phyloP scores from a whole-genome alignment of 768 basidiomycete species.

The Trametes elegans region DNA sequence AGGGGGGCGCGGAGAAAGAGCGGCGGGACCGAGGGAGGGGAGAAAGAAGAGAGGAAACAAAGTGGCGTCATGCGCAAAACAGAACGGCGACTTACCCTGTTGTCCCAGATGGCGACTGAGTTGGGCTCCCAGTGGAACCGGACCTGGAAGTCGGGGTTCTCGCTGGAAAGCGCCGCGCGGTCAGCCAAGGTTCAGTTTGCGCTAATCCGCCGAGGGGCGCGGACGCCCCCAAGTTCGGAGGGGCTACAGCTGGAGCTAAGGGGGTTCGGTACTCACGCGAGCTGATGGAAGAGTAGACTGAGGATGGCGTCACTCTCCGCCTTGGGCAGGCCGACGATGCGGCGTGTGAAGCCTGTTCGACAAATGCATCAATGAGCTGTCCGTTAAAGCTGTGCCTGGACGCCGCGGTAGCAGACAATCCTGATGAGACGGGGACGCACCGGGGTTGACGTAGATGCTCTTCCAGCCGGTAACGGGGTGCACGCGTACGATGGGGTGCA shows the following conservation, averaged over 20 bases:
- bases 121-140: slow-evolving; percentile 77
- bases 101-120: slow-evolving; percentile 86
- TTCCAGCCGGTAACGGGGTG: slow-evolving; percentile 87
- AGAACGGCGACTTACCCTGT: slow-evolving; percentile 49
- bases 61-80: neutral
- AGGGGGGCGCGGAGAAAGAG: neutral
- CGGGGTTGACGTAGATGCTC: slow-evolving; percentile 79
- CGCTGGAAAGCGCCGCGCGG: slow-evolving; percentile 31
- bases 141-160: slow-evolving; percentile 72
- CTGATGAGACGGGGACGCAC: slow-evolving; percentile 30
- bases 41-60: neutral
- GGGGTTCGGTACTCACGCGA: slow-evolving; percentile 29
- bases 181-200: slow-evolving; percentile 9
- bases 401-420: neutral
- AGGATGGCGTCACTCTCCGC: slow-evolving; percentile 77
- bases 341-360: slow-evolving; percentile 67
- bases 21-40: neutral
- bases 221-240: neutral
- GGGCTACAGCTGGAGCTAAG: neutral
- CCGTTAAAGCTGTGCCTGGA: no score
- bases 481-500: slow-evolving; percentile 82
- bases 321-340: slow-evolving; percentile 77
- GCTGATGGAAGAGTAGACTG: slow-evolving; percentile 66
- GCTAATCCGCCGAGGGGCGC: slow-evolving; percentile 1
- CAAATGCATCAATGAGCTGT: neutral